phyloP scores from a whole-genome alignment of 2,329 filamentous ascomycete genomes.

The Aspergillus proliferans region DNA sequence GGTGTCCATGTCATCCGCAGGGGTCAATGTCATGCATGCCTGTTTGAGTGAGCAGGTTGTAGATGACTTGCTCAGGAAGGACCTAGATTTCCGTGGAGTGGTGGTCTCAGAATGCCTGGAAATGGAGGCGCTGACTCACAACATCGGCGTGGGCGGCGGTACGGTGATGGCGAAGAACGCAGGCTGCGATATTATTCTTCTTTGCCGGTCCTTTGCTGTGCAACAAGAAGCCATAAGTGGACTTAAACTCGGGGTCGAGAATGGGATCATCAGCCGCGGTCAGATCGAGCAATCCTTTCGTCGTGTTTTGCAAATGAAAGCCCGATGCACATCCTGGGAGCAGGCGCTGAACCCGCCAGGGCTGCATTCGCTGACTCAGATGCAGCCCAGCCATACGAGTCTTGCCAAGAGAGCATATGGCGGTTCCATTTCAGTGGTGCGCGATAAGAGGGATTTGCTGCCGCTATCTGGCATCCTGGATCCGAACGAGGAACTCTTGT shows the following conservation, averaged over 20 bases:
- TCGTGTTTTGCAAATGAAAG: conserved; percentile 74
- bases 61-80: conserved; percentile 78
- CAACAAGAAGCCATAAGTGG: conserved; percentile 90
- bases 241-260: conserved; percentile 81
- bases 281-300: conserved; percentile 74
- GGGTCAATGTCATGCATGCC: conserved; percentile 91
- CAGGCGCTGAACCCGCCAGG: conserved; percentile 85
- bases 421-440: conserved; percentile 83
- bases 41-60: conserved; percentile 91
- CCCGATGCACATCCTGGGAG: conserved; percentile 80
- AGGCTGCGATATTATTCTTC: conserved; percentile 82
- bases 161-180: conserved; percentile 97
- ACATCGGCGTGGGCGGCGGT: conserved; percentile 93
- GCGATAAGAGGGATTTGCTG: conserved; percentile 78
- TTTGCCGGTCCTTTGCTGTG: conserved; percentile 80
- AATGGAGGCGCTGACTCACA: conserved; percentile 92
- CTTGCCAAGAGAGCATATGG: conserved; percentile 85
- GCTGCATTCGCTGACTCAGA: conserved; percentile 65
- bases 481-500: conserved; percentile 77
- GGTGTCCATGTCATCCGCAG: conserved; percentile 83
- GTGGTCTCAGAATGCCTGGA: conserved; percentile 93
- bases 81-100: conserved; percentile 83
- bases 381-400: conserved; percentile 74
- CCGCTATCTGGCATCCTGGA: conserved; percentile 77
- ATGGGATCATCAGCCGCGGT: conserved; percentile 76